Conservation (phyloP, 2,329 filamentous ascomycete species). For the Penicillium sp. region DNA sequence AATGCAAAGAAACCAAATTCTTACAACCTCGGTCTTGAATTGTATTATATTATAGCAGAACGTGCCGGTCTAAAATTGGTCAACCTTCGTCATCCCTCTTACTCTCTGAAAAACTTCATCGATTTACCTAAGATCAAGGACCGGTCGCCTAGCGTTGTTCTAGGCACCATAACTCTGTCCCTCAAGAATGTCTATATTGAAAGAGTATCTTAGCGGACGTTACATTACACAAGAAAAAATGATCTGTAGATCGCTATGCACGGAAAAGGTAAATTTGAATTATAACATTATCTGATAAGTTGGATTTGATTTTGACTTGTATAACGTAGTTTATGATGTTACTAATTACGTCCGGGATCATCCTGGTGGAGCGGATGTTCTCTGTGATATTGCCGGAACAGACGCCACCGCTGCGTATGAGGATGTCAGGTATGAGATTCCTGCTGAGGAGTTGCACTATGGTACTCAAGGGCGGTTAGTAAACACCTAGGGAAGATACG, state of each 20-base stretch:
- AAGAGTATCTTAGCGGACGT: conserved; percentile 41
- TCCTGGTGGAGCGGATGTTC: conserved; percentile 54
- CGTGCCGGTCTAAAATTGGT: background rate
- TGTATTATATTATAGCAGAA: background rate
- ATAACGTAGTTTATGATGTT: conserved; percentile 61
- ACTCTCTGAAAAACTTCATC: background rate
- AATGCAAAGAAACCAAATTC: background rate
- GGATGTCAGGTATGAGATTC: conserved; percentile 54
- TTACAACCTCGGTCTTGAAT: background rate
- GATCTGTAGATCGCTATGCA: conserved; percentile 63
- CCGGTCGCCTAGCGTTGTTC: background rate
- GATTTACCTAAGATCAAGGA: background rate
- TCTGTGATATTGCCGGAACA: conserved; percentile 49
- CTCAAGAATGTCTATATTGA: conserved; percentile 6
- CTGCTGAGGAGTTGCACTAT: no score
- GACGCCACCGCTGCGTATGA: conserved; percentile 53
- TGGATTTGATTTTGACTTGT: background rate
- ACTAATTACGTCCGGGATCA: conserved; percentile 65
- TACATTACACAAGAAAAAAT: conserved; percentile 54
- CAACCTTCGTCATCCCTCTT: background rate
- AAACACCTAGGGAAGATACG: no score
- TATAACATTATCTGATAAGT: background rate
- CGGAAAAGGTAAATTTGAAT: conserved; percentile 54
- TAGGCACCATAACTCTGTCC: background rate
- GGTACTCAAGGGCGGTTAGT: no score